Evolutionary conservation across 768 basidiomycete genomes (phyloP).

Genomic region (Mycena amicta): DNA sequence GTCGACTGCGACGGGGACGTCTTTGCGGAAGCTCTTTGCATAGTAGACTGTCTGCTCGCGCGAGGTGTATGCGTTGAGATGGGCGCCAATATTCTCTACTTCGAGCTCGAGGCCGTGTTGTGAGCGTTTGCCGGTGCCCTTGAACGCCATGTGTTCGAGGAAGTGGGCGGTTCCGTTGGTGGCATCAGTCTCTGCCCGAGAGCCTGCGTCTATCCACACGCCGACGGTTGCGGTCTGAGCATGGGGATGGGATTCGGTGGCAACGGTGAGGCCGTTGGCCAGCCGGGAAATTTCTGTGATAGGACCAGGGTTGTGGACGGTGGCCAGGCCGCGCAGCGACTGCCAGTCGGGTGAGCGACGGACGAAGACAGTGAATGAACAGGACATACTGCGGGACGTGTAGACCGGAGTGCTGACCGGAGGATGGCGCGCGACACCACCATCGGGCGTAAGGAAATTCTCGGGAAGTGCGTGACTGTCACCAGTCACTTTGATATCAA

Average conservation of each 20-base stretch:
- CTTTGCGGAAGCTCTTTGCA: slow-evolving; percentile 97
- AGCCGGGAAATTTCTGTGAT: slow-evolving; percentile 91
- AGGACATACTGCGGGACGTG: slow-evolving; percentile 39
- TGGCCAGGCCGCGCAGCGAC: slow-evolving; percentile 72
- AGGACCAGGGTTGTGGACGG: slow-evolving; percentile 69
- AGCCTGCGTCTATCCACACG: slow-evolving; percentile 98
- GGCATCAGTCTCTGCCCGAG: slow-evolving; percentile 92
- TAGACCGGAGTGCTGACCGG: slow-evolving; percentile 30
- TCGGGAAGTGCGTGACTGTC: slow-evolving; percentile 2
- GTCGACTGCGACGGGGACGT: slow-evolving; percentile 87
- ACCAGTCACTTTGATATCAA: neutral
- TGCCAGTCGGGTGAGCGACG: slow-evolving; percentile 36
- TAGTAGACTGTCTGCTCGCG: slow-evolving; percentile 99
- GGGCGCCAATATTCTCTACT: slow-evolving; percentile 97
- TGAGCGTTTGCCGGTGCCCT: slow-evolving; percentile 86
- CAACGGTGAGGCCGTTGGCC: slow-evolving; percentile 92
- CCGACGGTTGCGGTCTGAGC: slow-evolving; percentile 98
- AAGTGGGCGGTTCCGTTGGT: slow-evolving; percentile 98
- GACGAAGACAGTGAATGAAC: neutral
- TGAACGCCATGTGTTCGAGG: slow-evolving; percentile 98
- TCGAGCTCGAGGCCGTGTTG: slow-evolving; percentile 94
- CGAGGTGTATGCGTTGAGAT: slow-evolving; percentile 97
- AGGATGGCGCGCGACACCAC: slow-evolving; percentile 35
- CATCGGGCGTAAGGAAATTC: slow-evolving; percentile 10
- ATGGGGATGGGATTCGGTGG: slow-evolving; percentile 87